Conservation (phyloP, 2,329 filamentous ascomycete species). For the Blumeria graminis region DNA sequence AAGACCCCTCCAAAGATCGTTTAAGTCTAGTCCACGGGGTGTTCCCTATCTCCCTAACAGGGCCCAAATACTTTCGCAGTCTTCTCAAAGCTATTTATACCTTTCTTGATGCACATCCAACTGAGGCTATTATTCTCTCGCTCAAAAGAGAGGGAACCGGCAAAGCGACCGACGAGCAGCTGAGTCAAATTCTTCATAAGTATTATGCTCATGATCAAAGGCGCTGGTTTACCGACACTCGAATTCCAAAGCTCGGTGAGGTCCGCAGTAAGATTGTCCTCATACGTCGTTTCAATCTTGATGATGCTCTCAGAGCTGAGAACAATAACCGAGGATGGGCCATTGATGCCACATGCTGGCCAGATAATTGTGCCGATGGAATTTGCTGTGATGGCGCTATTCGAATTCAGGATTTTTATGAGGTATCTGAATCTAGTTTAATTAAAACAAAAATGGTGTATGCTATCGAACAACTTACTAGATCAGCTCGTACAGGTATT, state of each 20-base stretch:
- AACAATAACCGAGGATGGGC: conserved; percentile 28
- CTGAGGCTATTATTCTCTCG: conserved; percentile 64
- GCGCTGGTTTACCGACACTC: conserved; percentile 57
- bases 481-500: conserved; percentile 26
- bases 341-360: conserved; percentile 46
- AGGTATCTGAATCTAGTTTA: conserved; percentile 48
- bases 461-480: conserved; percentile 50
- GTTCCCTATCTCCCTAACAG: conserved; percentile 70
- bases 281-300: conserved; percentile 52
- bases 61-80: conserved; percentile 52
- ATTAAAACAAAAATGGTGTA: conserved; percentile 62
- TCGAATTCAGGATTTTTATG: conserved; percentile 86
- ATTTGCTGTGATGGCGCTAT: conserved; percentile 45
- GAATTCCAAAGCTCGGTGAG: conserved; percentile 55
- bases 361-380: conserved; percentile 67
- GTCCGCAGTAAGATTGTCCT: conserved; percentile 65
- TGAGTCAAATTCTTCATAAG: conserved; percentile 46
- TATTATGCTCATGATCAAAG: conserved; percentile 39
- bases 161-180: conserved; percentile 51
- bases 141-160: conserved; percentile 82
- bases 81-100: conserved; percentile 45
- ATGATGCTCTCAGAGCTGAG: conserved; percentile 26
- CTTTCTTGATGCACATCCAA: conserved; percentile 56
- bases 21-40: conserved; percentile 71
- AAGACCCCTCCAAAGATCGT: conserved; percentile 33